A percentile compares a stretch with the other conserved stretches of the same genome.
These are phyloP conservation scores for Fusarium lyarnte DNA, from an alignment of 2,329 filamentous ascomycete genomes.

Conservation along the genomic window DNA sequence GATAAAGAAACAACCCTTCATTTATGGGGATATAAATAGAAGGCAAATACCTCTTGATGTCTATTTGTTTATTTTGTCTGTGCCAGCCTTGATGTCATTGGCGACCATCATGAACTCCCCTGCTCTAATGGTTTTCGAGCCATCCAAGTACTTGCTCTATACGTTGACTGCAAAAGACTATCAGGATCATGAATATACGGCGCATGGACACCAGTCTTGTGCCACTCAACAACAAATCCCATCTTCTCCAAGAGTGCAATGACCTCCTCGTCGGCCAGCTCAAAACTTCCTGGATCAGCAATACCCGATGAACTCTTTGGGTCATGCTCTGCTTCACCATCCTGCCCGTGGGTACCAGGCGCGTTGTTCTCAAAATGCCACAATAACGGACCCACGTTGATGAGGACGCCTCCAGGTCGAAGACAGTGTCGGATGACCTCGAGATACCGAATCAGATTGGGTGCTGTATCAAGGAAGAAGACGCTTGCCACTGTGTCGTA, in stretches of 20 bases:
- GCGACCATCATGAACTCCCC: not conserved
- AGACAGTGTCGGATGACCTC: conserved; percentile 84
- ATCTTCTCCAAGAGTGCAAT: conserved; percentile 75
- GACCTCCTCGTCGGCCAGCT: conserved; percentile 91
- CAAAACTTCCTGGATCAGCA: conserved; percentile 88
- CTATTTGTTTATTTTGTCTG: not conserved
- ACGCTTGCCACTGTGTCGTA: conserved; percentile 90
- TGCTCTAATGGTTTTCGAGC: conserved; percentile 70
- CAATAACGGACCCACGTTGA: conserved; percentile 89
- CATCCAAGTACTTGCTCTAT: conserved; percentile 85
- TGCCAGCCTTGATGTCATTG: not conserved
- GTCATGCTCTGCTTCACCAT: conserved; percentile 61
- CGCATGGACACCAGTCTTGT: conserved; percentile 68
- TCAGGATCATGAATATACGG: conserved; percentile 88
- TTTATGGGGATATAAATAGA: not conserved
- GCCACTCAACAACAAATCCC: conserved; percentile 79
- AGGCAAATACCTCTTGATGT: not conserved
- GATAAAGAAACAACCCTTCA: not conserved
- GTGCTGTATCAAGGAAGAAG: conserved; percentile 97
- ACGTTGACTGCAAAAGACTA: conserved; percentile 88
- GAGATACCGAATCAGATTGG: conserved; percentile 90
- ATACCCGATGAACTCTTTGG: conserved; percentile 71
- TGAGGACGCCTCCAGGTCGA: conserved; percentile 78
- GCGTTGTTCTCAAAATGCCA: conserved; percentile 93
- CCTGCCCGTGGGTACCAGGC: conserved; percentile 64